Conservation (phyloP, 2,329 filamentous ascomycete genomes). For the Colletotrichum sp. region DNA sequence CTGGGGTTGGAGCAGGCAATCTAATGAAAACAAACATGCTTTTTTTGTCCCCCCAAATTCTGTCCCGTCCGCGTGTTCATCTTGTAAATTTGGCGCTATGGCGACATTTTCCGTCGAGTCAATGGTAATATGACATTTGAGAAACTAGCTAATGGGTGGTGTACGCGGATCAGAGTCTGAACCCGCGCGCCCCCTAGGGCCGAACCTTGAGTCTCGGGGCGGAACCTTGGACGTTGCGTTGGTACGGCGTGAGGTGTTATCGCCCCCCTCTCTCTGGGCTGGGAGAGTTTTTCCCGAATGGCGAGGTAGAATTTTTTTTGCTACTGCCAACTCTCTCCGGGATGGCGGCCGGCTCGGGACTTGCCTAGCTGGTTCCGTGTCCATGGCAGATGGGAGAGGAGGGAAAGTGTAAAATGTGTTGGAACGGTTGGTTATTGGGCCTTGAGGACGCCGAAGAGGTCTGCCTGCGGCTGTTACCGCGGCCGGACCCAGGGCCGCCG, state of each 20-base stretch:
- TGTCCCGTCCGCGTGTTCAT: background rate
- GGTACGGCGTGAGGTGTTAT: background rate
- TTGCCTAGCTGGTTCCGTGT: background rate
- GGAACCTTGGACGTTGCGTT: background rate
- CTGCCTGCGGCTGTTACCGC: background rate
- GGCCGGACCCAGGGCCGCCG: background rate
- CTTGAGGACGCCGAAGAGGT: background rate
- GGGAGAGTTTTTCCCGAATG: background rate
- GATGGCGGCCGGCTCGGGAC: background rate
- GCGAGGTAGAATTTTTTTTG: background rate
- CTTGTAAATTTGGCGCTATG: background rate
- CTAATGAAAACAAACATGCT: constrained; percentile 12
- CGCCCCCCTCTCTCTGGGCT: background rate
- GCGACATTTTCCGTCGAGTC: background rate
- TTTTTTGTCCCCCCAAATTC: background rate
- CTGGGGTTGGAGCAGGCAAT: background rate
- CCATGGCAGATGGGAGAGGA: background rate
- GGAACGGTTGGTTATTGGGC: background rate
- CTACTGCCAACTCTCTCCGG: too few relatives aligned
- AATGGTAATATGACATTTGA: background rate
- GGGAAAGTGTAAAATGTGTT: background rate
- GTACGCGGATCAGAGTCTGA: background rate
- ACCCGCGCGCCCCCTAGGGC: background rate
- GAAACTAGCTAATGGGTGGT: background rate
- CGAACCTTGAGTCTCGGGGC: background rate